Conservation (phyloP, 2,329 filamentous ascomycete genomes). For the Samsoniella hepiali region DNA sequence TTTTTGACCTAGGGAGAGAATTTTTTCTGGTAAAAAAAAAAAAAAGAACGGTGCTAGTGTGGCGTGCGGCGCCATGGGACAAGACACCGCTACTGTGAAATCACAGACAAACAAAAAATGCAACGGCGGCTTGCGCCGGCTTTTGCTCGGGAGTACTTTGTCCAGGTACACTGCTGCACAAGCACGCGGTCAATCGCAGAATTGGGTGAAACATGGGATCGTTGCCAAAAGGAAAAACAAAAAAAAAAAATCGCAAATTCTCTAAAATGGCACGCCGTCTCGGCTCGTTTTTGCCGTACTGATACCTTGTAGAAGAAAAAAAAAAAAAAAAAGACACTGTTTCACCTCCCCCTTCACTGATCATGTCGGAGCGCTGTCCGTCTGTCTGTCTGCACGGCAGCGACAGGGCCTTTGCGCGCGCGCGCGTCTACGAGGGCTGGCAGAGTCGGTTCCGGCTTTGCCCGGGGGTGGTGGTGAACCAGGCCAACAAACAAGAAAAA, state of each 20-base stretch:
- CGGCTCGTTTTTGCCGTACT: slow-evolving; percentile 4
- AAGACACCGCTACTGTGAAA: not conserved
- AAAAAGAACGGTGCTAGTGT: not conserved
- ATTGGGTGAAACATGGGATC: not conserved
- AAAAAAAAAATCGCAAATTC: not conserved
- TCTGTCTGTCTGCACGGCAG: too few relatives aligned
- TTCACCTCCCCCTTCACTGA: not conserved
- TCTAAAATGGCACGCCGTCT: not conserved
- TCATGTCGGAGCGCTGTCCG: too few relatives aligned
- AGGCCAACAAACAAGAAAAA: not conserved
- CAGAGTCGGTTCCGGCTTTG: not conserved
- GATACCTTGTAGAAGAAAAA: not conserved
- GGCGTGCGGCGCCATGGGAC: not conserved
- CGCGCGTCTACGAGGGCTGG: not conserved
- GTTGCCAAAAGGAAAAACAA: not conserved
- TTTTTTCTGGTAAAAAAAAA: not conserved
- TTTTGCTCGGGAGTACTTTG: not conserved
- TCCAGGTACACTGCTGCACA: not conserved
- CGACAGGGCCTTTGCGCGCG: not conserved
- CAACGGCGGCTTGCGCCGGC: slow-evolving; percentile 15
- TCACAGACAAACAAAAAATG: not conserved
- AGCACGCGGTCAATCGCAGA: too few relatives aligned
- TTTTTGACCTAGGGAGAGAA: not conserved
- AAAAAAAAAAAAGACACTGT: not conserved
- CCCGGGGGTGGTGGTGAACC: not conserved